Conservation (phyloP, 2,329 filamentous ascomycete genomes). For the Leptographium procerum region DNA sequence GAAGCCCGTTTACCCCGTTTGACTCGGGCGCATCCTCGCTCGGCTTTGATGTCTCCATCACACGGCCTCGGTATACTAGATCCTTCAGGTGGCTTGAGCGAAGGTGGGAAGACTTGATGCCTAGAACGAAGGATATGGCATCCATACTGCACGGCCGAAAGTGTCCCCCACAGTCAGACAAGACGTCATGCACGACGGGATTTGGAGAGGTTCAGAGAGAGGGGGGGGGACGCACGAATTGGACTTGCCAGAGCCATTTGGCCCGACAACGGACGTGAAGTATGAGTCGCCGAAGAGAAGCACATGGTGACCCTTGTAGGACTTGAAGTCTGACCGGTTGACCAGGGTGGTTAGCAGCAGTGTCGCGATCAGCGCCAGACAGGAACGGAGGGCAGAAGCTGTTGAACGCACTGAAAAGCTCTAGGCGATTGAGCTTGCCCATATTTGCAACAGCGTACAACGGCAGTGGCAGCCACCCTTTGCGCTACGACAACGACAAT, state of each 20-base stretch:
- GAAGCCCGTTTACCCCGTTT: constrained; percentile 44
- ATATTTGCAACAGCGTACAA: constrained; percentile 33
- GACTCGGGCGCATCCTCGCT: constrained; percentile 61
- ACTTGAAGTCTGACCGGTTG: constrained; percentile 80
- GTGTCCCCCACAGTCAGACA: background rate
- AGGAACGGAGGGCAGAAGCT: background rate
- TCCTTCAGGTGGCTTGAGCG: constrained; percentile 90
- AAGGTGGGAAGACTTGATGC: constrained; percentile 96
- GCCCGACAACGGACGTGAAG: constrained; percentile 97
- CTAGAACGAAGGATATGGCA: constrained; percentile 95
- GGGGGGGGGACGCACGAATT: constrained; percentile 60
- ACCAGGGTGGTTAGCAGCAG: background rate
- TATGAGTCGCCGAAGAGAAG: constrained; percentile 95
- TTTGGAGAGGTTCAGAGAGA: too few relatives aligned
- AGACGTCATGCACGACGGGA: background rate
- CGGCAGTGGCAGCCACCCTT: constrained; percentile 4
- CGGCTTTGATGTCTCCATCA: constrained; percentile 84
- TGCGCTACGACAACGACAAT: background rate
- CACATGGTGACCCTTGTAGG: constrained; percentile 92
- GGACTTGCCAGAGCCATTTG: constrained; percentile 98
- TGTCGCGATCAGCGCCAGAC: background rate
- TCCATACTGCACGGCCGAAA: constrained; percentile 61
- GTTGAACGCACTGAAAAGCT: constrained; percentile 68
- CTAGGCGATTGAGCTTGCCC: constrained; percentile 91
- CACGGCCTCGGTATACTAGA: constrained; percentile 88